phyloP scores from a whole-genome alignment of 805 yeast genomes.

The Nakazawaea peltata region DNA sequence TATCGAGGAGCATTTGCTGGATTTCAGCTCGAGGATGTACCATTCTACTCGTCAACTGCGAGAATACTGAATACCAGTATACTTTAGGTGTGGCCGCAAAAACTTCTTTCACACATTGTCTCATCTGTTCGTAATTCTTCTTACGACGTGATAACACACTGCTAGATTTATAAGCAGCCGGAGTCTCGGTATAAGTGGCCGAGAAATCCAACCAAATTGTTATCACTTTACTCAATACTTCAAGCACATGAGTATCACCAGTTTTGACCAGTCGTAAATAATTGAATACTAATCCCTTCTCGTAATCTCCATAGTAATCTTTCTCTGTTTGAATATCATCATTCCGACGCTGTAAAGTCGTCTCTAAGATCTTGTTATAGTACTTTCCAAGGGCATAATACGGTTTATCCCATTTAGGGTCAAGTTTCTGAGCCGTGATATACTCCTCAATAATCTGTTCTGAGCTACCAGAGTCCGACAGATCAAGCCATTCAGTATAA shows the following conservation, averaged over 20 bases:
- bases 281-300: conserved; percentile 43
- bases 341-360: conserved; percentile 32
- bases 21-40: conserved; percentile 54
- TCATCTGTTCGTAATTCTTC: conserved; percentile 35
- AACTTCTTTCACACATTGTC: conserved; percentile 38
- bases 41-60: conserved; percentile 79
- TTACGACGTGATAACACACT: conserved; percentile 21
- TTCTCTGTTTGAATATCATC: conserved; percentile 14
- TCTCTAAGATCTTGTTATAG: conserved; percentile 68
- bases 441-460: conserved; percentile 67
- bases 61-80: conserved; percentile 77
- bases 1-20: conserved; percentile 42
- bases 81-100: conserved; percentile 37
- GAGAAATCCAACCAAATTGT: conserved; percentile 87
- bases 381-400: conserved; percentile 76
- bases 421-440: conserved; percentile 43
- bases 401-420: conserved; percentile 66
- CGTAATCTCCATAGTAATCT: conserved; percentile 41
- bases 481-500: conserved; percentile 84
- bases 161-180: conserved; percentile 12
- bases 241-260: conserved; percentile 64
- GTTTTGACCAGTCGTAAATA: conserved; percentile 52
- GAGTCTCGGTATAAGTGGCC: conserved; percentile 22
- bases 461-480: conserved; percentile 76
- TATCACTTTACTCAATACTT: conserved; percentile 82